Percentiles rank a stretch among this genome's conserved stretches.
These are phyloP conservation scores for Paecilomyces sp. DNA, from an alignment of 2,329 filamentous ascomycete species.

Conservation along the genomic window DNA sequence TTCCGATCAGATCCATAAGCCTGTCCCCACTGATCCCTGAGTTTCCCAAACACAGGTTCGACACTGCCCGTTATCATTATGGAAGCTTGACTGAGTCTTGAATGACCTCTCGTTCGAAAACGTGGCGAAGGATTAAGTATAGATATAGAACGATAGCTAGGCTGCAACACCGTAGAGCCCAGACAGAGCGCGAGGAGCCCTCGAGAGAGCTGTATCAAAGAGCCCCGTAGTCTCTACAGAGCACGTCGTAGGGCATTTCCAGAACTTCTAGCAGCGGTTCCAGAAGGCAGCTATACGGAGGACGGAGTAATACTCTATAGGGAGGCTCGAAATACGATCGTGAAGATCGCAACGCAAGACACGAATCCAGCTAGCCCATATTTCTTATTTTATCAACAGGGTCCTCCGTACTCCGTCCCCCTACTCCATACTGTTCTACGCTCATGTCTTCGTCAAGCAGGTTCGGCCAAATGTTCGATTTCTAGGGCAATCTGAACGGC, in stretches of 20 bases:
- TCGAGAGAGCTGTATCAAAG: not conserved
- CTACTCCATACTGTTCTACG: not conserved
- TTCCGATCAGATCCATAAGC: not conserved
- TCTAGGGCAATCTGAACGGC: not conserved
- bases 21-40: not conserved
- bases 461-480: not conserved
- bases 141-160: too few relatives aligned
- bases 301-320: too few relatives aligned
- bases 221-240: not conserved
- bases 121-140: too few relatives aligned
- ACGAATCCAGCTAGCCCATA: not conserved
- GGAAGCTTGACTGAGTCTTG: not conserved
- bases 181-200: not conserved
- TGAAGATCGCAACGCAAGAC: not conserved
- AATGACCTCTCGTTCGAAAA: not conserved
- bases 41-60: not conserved
- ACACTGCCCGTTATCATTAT: not conserved
- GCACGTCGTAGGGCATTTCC: not conserved
- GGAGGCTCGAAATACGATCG: not conserved
- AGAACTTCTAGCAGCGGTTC: not conserved
- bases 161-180: not conserved
- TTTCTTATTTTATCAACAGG: not conserved
- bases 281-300: not conserved
- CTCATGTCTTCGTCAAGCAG: not conserved
- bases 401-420: not conserved